Percentiles rank a stretch among this genome's conserved stretches.
Conservation (phyloP, 441 rosid species). For the Geranium incanum region DNA sequence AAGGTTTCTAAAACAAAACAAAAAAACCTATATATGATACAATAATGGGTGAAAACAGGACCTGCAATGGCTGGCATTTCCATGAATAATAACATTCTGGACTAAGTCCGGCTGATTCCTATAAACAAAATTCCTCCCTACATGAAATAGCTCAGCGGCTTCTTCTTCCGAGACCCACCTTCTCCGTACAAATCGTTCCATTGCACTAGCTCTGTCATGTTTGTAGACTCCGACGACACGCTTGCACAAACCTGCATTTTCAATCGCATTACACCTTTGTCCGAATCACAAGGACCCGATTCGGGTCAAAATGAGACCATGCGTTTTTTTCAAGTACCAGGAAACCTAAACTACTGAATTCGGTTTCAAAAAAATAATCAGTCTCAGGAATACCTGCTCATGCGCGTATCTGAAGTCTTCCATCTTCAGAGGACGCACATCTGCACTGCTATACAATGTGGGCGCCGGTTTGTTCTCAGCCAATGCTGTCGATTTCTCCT, state of each 20-base stretch:
- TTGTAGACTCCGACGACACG: constrained; percentile 83
- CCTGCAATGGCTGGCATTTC: neutral
- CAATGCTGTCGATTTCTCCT: constrained; percentile 67
- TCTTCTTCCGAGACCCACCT: constrained; percentile 95
- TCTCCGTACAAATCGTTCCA: constrained; percentile 98
- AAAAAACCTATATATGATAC: no score
- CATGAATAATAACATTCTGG: constrained; percentile 1
- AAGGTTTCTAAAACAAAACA: no score
- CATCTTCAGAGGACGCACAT: constrained; percentile 71
- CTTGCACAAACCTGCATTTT: constrained; percentile 84
- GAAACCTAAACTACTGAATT: no score
- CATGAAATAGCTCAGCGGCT: constrained; percentile 92
- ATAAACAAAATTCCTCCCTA: constrained; percentile 40
- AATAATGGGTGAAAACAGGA: no score
- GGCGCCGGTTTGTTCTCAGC: constrained; percentile 66
- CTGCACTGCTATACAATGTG: constrained; percentile 57
- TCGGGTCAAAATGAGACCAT: no score
- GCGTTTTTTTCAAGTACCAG: no score
- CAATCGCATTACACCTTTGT: neutral
- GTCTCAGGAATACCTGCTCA: constrained; percentile 53
- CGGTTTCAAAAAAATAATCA: no score
- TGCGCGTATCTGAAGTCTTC: constrained; percentile 85
- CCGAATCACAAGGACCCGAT: no score
- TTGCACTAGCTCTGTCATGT: constrained; percentile 87
- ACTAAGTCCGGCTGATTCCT: constrained; percentile 11